Conservation (phyloP, 2,329 filamentous ascomycete genomes). For the Alternaria sp. region DNA sequence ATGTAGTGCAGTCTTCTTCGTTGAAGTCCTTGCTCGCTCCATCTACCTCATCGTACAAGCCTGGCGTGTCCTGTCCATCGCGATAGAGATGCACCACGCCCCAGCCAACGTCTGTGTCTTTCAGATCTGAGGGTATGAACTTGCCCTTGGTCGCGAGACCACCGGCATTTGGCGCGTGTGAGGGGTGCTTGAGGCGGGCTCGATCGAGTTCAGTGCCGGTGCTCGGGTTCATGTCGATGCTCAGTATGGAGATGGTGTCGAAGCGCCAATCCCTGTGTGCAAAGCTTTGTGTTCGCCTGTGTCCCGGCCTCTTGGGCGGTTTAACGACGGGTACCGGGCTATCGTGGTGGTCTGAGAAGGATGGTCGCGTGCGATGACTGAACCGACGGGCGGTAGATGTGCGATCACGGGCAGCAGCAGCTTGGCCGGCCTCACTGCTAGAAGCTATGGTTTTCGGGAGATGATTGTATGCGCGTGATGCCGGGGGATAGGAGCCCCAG, state of each 20-base stretch:
- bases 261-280: slow-evolving; percentile 76
- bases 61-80: slow-evolving; percentile 76
- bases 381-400: slow-evolving; percentile 28
- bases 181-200: slow-evolving; percentile 51
- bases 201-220: slow-evolving; percentile 40
- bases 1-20: slow-evolving; percentile 77
- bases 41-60: slow-evolving; percentile 60
- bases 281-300: slow-evolving; percentile 36
- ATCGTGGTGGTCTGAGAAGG: slow-evolving; percentile 45
- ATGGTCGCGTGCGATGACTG: slow-evolving; percentile 44
- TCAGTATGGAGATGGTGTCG: slow-evolving; percentile 77
- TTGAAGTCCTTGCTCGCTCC: slow-evolving; percentile 45
- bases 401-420: slow-evolving; percentile 23
- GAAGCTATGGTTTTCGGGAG: slow-evolving; percentile 28
- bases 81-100: slow-evolving; percentile 94
- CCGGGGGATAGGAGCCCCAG: slow-evolving; percentile 41
- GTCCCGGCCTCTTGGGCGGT: slow-evolving; percentile 42
- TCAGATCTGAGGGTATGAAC: slow-evolving; percentile 73
- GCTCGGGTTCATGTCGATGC: slow-evolving; percentile 71
- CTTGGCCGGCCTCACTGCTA: slow-evolving; percentile 30
- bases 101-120: slow-evolving; percentile 82
- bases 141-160: slow-evolving; percentile 83
- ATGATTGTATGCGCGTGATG: slow-evolving; percentile 19
- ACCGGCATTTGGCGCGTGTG: slow-evolving; percentile 46
- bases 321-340: slow-evolving; percentile 45